A percentile compares a stretch with the other conserved stretches of the same genome.
These are phyloP conservation scores for Trichoderma sp. DNA, from an alignment of 2,329 filamentous ascomycete species.

Conservation along the genomic window DNA sequence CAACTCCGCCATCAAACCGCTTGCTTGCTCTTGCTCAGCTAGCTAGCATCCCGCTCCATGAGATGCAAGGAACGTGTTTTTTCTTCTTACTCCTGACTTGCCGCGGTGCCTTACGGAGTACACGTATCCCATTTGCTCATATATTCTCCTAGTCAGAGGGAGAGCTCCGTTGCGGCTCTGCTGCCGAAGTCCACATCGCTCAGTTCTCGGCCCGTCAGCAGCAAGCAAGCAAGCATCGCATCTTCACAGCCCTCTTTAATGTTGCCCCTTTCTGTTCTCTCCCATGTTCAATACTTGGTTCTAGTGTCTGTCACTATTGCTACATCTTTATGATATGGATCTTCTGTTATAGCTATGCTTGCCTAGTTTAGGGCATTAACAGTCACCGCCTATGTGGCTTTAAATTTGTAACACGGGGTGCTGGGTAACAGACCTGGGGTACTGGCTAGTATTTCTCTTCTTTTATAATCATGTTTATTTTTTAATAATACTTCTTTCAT, in stretches of 20 bases:
- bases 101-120: background rate
- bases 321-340: background rate
- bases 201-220: background rate
- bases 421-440: background rate
- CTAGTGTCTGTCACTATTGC: background rate
- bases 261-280: background rate
- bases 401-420: background rate
- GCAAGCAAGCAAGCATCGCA: background rate
- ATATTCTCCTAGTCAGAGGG: background rate
- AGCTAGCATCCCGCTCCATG: background rate
- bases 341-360: background rate
- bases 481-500: background rate
- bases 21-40: background rate
- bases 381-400: background rate
- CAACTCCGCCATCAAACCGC: background rate
- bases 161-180: background rate
- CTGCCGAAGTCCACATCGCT: background rate
- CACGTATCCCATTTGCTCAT: conserved; percentile 1
- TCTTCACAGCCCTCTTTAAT: background rate
- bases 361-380: background rate
- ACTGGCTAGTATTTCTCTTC: background rate
- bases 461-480: background rate
- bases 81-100: background rate
- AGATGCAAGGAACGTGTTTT: background rate
- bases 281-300: background rate